Conservation (phyloP, 345 rosid species). For the Hibiscus tridactylites region DNA sequence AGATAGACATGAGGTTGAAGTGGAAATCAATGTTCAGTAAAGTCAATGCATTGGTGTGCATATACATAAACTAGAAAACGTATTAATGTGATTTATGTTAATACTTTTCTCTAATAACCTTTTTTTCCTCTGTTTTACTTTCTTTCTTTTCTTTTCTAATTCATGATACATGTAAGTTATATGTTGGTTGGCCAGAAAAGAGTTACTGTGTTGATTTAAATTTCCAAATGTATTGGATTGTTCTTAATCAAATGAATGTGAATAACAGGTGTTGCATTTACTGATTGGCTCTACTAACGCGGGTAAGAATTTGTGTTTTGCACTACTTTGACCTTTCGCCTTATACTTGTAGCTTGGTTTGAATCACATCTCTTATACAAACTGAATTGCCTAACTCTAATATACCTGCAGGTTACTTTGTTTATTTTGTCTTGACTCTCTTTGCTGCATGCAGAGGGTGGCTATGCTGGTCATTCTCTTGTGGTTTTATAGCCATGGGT, state of each 20-base stretch:
- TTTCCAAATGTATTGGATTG: slow-evolving; percentile 5
- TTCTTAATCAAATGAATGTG: slow-evolving; percentile 12
- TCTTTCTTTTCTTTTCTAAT: background rate
- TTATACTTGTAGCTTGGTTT: background rate
- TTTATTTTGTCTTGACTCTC: slow-evolving; percentile 38
- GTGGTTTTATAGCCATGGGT: slow-evolving; percentile 65
- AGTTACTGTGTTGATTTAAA: background rate
- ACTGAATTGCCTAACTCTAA: slow-evolving; percentile 1
- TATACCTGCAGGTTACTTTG: slow-evolving; percentile 38
- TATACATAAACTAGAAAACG: background rate
- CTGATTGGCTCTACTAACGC: slow-evolving; percentile 49
- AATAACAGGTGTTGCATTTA: slow-evolving; percentile 55
- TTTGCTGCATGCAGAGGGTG: slow-evolving; percentile 44
- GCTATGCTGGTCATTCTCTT: slow-evolving; percentile 50
- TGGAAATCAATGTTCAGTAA: background rate
- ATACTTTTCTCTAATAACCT: background rate
- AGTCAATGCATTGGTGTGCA: background rate
- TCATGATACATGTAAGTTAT: background rate
- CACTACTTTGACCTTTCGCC: background rate
- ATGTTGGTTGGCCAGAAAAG: background rate
- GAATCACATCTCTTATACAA: background rate
- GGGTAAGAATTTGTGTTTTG: slow-evolving; percentile 27
- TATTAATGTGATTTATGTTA: background rate
- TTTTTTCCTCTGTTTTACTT: background rate
- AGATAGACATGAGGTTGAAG: background rate